These are phyloP conservation scores for Phaeosphaeria sp. DNA, from an alignment of 2,329 filamentous ascomycete genomes.

Conservation along the genomic window DNA sequence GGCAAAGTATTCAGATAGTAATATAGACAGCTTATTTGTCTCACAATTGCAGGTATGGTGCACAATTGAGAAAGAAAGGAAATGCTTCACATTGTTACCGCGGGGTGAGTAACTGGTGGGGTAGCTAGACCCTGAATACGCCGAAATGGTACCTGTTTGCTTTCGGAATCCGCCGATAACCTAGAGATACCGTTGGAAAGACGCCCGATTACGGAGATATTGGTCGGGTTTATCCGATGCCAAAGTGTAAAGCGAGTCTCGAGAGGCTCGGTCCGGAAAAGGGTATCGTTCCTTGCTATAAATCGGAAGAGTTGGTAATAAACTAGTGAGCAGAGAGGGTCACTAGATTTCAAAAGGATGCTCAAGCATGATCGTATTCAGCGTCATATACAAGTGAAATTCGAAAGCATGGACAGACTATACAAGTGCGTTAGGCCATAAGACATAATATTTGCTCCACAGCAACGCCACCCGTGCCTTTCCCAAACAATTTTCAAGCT, in stretches of 20 bases:
- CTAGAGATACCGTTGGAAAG: slow-evolving; percentile 3
- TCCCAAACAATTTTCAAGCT: not conserved
- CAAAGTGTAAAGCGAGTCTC: no score
- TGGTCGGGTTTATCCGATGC: no score
- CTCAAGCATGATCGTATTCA: not conserved
- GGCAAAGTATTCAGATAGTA: not conserved
- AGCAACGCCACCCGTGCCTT: not conserved
- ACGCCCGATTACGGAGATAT: slow-evolving; percentile 2
- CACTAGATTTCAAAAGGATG: not conserved
- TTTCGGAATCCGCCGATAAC: slow-evolving; percentile 23
- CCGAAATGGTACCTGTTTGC: slow-evolving; percentile 1
- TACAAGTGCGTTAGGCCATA: not conserved
- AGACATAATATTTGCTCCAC: not conserved
- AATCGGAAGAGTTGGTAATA: no score
- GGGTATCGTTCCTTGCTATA: no score
- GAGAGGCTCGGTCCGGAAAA: no score
- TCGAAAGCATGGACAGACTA: not conserved
- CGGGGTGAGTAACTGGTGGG: slow-evolving; percentile 20
- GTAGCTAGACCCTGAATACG: slow-evolving; percentile 20
- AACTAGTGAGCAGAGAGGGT: no score
- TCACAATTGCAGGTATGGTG: not conserved
- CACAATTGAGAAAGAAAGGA: slow-evolving; percentile 3
- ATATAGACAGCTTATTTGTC: not conserved
- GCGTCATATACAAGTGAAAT: not conserved
- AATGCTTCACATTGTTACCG: slow-evolving; percentile 8